These are phyloP conservation scores for Sphagnum magellanicum DNA, from an alignment of 228 moss, liverwort and hornwort genomes.

Conservation along the genomic window DNA sequence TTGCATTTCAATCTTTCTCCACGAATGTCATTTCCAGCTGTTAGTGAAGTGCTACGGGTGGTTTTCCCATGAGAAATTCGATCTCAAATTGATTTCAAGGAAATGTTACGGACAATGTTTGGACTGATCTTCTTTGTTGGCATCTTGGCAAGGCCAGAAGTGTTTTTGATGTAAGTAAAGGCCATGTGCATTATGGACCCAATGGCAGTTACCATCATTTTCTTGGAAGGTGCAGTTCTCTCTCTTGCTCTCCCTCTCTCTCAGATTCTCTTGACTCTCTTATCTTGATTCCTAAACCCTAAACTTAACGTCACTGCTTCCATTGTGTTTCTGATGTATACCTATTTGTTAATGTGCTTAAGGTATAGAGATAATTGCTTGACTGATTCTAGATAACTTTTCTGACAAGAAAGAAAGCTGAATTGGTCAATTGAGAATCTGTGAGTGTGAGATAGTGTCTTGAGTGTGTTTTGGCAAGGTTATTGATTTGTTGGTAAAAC, in stretches of 20 bases:
- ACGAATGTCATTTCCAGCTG: background rate
- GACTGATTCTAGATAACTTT: no score
- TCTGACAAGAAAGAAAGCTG: no score
- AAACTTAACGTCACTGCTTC: no score
- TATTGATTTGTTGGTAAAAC: no score
- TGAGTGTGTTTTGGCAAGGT: no score
- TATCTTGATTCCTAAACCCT: background rate
- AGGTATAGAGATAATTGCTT: no score
- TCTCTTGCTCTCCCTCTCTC: background rate
- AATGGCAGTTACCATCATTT: slow-evolving; percentile 85
- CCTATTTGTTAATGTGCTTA: no score
- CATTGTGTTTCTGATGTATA: no score
- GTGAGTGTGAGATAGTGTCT: no score
- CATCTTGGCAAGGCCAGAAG: slow-evolving; percentile 53
- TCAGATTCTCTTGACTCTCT: background rate
- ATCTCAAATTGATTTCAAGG: background rate
- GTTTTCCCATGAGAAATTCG: background rate
- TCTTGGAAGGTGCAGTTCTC: slow-evolving; percentile 58
- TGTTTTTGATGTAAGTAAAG: slow-evolving; percentile 94
- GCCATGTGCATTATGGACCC: slow-evolving; percentile 86
- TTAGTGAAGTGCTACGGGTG: background rate
- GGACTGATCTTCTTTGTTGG: slow-evolving; percentile 1
- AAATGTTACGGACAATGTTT: background rate
- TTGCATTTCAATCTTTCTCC: background rate
- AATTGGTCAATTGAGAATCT: no score